These are phyloP conservation scores for Yamadazyma triangularis DNA, from an alignment of 1,139 yeast species.

Conservation along the genomic window DNA sequence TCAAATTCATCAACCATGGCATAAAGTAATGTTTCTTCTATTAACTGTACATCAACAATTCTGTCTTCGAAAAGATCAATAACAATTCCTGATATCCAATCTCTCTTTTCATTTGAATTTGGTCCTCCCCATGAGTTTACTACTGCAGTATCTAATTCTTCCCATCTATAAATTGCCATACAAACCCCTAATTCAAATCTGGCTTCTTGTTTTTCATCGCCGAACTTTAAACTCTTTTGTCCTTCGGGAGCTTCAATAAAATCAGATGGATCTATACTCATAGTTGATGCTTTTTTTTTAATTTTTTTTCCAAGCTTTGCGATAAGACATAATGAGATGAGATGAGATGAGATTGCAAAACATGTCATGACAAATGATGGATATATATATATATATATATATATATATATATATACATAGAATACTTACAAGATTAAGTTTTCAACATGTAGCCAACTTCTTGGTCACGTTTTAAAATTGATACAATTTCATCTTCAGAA, in stretches of 20 bases:
- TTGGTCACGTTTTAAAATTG: constrained; percentile 54
- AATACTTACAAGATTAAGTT: too few species aligned
- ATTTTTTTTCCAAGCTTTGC: too few species aligned
- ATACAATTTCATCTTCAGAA: constrained; percentile 64
- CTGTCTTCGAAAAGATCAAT: constrained; percentile 71
- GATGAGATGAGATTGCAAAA: constrained; percentile 6
- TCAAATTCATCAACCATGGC: constrained; percentile 97
- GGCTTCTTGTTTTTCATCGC: constrained; percentile 66
- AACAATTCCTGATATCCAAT: constrained; percentile 85
- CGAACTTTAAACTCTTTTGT: constrained; percentile 43
- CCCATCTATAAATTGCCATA: constrained; percentile 87
- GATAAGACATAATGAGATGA: too few species aligned
- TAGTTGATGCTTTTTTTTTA: too few species aligned
- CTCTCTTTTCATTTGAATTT: constrained; percentile 84
- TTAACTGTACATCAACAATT: constrained; percentile 66
- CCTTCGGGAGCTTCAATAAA: constrained; percentile 40
- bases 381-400: too few species aligned
- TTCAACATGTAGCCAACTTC: constrained; percentile 8
- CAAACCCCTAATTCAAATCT: constrained; percentile 93
- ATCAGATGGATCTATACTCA: constrained; percentile 41
- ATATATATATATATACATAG: too few species aligned
- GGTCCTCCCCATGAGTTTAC: constrained; percentile 97
- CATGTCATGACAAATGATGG: neutral
- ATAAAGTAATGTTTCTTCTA: constrained; percentile 80
- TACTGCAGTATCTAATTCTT: constrained; percentile 85